Percentiles rank a stretch among this genome's conserved stretches.
Conservation (phyloP, 352 stramenopile genomes). For the Peronospora destructor region DNA sequence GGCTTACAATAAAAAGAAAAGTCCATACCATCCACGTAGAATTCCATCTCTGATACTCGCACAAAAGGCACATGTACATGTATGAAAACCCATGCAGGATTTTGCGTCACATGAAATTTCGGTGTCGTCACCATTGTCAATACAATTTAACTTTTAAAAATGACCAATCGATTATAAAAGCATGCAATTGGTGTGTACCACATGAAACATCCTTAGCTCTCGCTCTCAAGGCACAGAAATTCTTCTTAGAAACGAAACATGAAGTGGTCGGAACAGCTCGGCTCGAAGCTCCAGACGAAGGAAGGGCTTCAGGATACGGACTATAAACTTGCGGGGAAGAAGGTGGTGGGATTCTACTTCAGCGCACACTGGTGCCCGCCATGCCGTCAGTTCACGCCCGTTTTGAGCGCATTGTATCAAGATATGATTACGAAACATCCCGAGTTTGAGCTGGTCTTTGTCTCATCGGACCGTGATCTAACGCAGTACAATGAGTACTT, state of each 20-base stretch:
- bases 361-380: constrained; percentile 92
- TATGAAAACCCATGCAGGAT: constrained; percentile 76
- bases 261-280: constrained; percentile 61
- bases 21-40: constrained; percentile 80
- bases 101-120: constrained; percentile 80
- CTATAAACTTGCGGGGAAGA: constrained; percentile 61
- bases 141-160: constrained; percentile 26
- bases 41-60: constrained; percentile 89
- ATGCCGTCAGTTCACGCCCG: constrained; percentile 91
- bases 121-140: constrained; percentile 69
- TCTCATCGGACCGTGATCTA: constrained; percentile 78
- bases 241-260: constrained; percentile 1
- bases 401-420: constrained; percentile 88
- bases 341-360: constrained; percentile 93
- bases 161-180: too few species aligned
- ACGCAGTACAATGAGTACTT: constrained; percentile 88
- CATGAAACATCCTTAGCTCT: too few species aligned
- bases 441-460: constrained; percentile 88
- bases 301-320: constrained; percentile 66
- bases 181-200: too few species aligned
- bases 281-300: constrained; percentile 64
- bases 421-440: constrained; percentile 81
- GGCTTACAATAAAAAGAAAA: constrained; percentile 96
- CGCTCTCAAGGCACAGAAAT: too few species aligned
- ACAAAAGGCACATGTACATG: constrained; percentile 88